A percentile compares a stretch with the other conserved stretches of the same genome.
phyloP scores from a whole-genome alignment of 2,329 filamentous ascomycete genomes.

The Aspergillus neoniger region DNA sequence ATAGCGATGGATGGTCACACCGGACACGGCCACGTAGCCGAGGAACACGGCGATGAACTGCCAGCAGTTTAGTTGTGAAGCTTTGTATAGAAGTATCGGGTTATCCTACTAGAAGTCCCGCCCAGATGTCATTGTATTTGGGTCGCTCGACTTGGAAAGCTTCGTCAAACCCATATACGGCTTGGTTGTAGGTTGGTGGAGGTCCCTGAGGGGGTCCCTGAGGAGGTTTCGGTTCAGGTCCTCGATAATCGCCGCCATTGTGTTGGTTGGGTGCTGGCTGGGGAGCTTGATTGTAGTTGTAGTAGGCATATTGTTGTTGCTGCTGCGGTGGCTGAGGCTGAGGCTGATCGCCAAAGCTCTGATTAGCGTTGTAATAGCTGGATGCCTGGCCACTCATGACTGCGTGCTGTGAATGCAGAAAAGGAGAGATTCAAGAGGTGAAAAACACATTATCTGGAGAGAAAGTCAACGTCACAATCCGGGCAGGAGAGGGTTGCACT shows the following conservation, averaged over 20 bases:
- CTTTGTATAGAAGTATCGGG: no score
- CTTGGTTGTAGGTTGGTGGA: slow-evolving; percentile 33
- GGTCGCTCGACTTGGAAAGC: slow-evolving; percentile 78
- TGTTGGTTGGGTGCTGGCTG: slow-evolving; percentile 25
- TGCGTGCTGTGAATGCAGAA: not conserved
- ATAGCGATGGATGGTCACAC: slow-evolving; percentile 74
- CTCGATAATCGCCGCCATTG: slow-evolving; percentile 13
- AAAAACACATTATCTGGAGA: not conserved
- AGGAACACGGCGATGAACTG: slow-evolving; percentile 69
- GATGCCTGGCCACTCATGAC: slow-evolving; percentile 42
- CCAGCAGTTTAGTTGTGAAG: slow-evolving; percentile 5
- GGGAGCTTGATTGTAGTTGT: slow-evolving; percentile 20
- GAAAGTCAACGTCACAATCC: no score
- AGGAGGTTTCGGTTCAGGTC: slow-evolving; percentile 25
- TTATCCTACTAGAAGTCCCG: slow-evolving; percentile 69
- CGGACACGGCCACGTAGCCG: slow-evolving; percentile 77
- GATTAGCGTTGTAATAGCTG: slow-evolving; percentile 37
- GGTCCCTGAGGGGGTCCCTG: slow-evolving; percentile 22
- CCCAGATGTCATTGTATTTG: slow-evolving; percentile 92
- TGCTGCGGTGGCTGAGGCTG: slow-evolving; percentile 20
- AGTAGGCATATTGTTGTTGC: slow-evolving; percentile 16
- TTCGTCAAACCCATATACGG: slow-evolving; percentile 66
- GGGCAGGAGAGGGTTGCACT: not conserved
- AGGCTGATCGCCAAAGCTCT: slow-evolving; percentile 25
- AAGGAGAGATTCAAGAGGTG: not conserved